Percentiles rank a stretch among this genome's conserved stretches.
phyloP scores from a whole-genome alignment of 2,329 filamentous ascomycete genomes.

The Arthrobotrys megalospora region DNA sequence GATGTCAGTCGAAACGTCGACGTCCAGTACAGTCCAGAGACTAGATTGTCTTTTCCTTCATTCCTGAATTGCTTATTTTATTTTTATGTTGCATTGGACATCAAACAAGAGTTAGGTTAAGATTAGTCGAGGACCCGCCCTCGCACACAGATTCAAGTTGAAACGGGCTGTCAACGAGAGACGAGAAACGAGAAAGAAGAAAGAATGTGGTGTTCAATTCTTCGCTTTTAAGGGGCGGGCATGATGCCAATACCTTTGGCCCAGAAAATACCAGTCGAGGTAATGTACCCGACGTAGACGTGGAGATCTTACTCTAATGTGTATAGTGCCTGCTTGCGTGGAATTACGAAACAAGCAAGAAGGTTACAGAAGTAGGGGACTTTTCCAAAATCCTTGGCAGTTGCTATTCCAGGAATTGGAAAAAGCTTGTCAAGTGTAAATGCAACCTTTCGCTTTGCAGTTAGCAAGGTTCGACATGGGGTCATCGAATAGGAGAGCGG shows the following conservation, averaged over 20 bases:
- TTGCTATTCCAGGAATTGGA: slow-evolving; percentile 52
- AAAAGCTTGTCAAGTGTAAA: slow-evolving; percentile 38
- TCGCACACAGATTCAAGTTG: slow-evolving; percentile 29
- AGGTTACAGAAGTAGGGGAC: slow-evolving; percentile 45
- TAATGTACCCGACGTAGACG: slow-evolving; percentile 13
- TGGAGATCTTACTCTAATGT: slow-evolving; percentile 20
- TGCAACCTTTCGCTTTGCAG: slow-evolving; percentile 48
- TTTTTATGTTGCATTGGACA: slow-evolving; percentile 13
- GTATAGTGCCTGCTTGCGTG: slow-evolving; percentile 20
- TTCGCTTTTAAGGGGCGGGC: slow-evolving; percentile 23
- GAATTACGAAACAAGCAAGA: slow-evolving; percentile 42
- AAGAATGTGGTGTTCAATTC: slow-evolving; percentile 18
- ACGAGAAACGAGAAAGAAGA: slow-evolving; percentile 33
- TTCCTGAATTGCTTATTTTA: slow-evolving; percentile 27
- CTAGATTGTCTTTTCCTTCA: slow-evolving; percentile 3
- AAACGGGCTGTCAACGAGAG: slow-evolving; percentile 30
- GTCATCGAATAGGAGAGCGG: background rate
- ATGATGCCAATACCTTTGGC: slow-evolving; percentile 3
- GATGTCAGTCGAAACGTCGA: background rate
- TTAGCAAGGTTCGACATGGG: background rate
- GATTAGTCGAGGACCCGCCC: slow-evolving; percentile 42
- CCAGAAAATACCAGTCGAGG: slow-evolving; percentile 12
- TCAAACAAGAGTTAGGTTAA: slow-evolving; percentile 31
- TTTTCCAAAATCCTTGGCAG: slow-evolving; percentile 50
- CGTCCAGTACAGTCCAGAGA: background rate